Conservation (phyloP, 1,139 yeast genomes). For the Blastobotrys buckinghamii region DNA sequence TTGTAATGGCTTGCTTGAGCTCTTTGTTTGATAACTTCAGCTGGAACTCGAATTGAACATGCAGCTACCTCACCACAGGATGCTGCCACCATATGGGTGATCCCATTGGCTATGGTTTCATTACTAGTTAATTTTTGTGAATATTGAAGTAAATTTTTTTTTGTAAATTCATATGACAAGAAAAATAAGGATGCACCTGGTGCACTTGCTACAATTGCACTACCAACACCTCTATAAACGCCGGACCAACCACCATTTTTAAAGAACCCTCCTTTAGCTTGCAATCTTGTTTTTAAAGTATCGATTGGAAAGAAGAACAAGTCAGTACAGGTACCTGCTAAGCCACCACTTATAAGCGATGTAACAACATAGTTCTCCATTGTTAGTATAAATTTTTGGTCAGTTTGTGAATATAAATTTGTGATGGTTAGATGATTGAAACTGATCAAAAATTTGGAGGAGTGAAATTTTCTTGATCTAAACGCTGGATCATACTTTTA, state of each 20-base stretch:
- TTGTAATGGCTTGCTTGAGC: constrained; percentile 70
- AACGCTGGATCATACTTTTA: too few relatives aligned
- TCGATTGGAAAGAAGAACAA: constrained; percentile 94
- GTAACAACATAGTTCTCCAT: constrained; percentile 22
- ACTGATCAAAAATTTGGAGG: too few relatives aligned
- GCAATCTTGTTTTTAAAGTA: constrained; percentile 86
- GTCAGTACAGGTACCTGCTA: constrained; percentile 96
- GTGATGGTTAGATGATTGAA: too few relatives aligned
- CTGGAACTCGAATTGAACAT: constrained; percentile 90
- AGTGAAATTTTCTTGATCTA: too few relatives aligned
- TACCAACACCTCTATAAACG: constrained; percentile 85
- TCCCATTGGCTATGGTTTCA: constrained; percentile 36
- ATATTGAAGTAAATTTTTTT: constrained; percentile 47
- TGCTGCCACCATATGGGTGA: constrained; percentile 78
- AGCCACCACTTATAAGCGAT: constrained; percentile 64
- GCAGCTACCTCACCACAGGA: constrained; percentile 90
- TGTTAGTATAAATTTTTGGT: too few relatives aligned
- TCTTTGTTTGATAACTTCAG: constrained; percentile 91
- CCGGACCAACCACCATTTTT: constrained; percentile 90
- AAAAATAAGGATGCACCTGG: constrained; percentile 89
- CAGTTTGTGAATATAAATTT: too few relatives aligned
- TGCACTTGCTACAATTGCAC: constrained; percentile 91
- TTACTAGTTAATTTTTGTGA: constrained; percentile 25
- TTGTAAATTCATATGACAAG: constrained; percentile 78
- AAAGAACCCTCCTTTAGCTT: constrained; percentile 93